Base-by-base conservation (phyloP, 192 early-diverging fungal genomes). In the Linnemannia exigua region DNA sequence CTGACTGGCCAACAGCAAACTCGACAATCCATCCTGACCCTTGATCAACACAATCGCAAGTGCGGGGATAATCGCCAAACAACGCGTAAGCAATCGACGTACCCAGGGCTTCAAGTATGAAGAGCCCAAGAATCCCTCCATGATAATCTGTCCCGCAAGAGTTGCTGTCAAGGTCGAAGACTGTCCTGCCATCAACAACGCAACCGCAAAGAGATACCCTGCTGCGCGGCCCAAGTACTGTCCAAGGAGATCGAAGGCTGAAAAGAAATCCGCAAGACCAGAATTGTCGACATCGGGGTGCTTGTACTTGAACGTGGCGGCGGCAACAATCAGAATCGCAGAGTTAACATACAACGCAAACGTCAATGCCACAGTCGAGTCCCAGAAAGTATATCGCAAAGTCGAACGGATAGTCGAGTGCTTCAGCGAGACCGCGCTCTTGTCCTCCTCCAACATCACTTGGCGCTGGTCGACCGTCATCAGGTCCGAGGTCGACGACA, bases 131-230 rank as follows among this genome's bases (percentile, higher is more conserved):
- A 96, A 97, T 5, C 95, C 95, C 38, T 92, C 91, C 94, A 96
- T 96, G 37, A 96, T 90, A 66, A 96, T 93, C 84, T 96, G 95
- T 25, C 95, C 96, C 12, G 95, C 95, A 81, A 97, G 83, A n/a
- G 96, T 97, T 0, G 94, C 96, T 2, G 96, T 96, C 37, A 97
- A 88, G 14, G 95, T 95, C 12, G 93, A 93, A 20, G 88, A 91
- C 83, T 96, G 95, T 28, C 96, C 96, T 19, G 95, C 89, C 80
- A 92, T 91, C 68, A 97, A 84, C 33, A 97, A 83, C 12, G 95
- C 96, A 15, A 96, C 74, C 20, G 95, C 95, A 91, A 96, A 97
- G 16, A 95, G 67, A 46, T 89, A 84, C 20, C 90, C 95, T 11
- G 95, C 94, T 33, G 89, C 81, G 19, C 75, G 75, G 16, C 95